Evolutionary conservation across 345 rosid genomes (phyloP).

Genomic region (Euclidium syriacum): DNA sequence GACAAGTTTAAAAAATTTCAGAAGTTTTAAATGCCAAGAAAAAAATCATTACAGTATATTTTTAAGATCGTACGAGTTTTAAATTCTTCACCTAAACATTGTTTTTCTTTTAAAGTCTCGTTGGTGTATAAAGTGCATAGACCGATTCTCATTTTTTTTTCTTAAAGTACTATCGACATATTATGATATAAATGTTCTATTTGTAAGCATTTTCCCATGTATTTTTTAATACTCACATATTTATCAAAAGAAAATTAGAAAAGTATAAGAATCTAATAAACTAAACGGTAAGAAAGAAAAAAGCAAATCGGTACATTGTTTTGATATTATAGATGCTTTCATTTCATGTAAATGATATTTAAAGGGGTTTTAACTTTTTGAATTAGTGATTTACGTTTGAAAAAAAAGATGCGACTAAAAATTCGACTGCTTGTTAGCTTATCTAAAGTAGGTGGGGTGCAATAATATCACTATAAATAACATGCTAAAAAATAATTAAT

Average conservation of each 20-base stretch:
- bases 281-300: too few relatives aligned
- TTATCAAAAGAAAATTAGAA: not conserved
- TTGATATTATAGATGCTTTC: not conserved
- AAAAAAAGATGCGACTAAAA: slow-evolving; percentile 9
- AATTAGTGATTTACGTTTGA: not conserved
- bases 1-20: slow-evolving; percentile 5
- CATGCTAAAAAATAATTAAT: slow-evolving; percentile 20
- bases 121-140: not conserved
- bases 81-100: slow-evolving; percentile 4
- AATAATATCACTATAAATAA: slow-evolving; percentile 25
- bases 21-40: slow-evolving; percentile 3
- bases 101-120: not conserved
- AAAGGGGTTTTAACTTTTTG: not conserved
- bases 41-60: not conserved
- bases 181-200: too few relatives aligned
- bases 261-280: not conserved
- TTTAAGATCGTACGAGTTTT: not conserved
- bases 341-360: not conserved
- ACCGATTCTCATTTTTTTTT: too few relatives aligned
- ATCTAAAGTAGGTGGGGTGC: slow-evolving; percentile 25
- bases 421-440: slow-evolving; percentile 22
- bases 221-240: too few relatives aligned
- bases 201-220: not conserved
- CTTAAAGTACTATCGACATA: too few relatives aligned
- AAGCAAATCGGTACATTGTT: too few relatives aligned